These are phyloP conservation scores for Phytophthora quininea DNA, from an alignment of 352 stramenopile genomes.

Conservation along the genomic window DNA sequence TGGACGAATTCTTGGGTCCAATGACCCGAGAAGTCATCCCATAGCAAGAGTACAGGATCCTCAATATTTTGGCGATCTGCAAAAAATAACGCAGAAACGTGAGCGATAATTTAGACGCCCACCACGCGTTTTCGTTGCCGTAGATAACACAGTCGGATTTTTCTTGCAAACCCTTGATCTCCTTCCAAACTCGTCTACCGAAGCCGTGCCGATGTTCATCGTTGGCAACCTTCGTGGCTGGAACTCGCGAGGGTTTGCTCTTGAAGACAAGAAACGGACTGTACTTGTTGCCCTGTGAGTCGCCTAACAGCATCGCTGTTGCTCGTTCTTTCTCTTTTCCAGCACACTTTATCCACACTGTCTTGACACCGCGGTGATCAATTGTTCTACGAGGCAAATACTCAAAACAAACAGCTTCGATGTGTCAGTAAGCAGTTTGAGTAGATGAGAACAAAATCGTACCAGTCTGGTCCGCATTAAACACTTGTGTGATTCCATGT, in stretches of 20 bases:
- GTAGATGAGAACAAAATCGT: not conserved
- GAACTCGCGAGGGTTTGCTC: no score
- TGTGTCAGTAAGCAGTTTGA: not conserved
- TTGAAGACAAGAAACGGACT: conserved; percentile 11
- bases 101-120: not conserved
- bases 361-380: conserved; percentile 17
- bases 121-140: not conserved
- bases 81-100: not conserved
- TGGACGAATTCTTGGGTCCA: not conserved
- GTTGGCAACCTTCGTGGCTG: not conserved
- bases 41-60: not conserved
- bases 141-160: not conserved
- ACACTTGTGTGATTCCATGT: conserved; percentile 13
- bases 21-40: not conserved
- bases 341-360: conserved; percentile 12
- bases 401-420: conserved; percentile 22
- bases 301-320: conserved; percentile 12
- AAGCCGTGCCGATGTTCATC: not conserved
- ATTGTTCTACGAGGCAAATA: conserved; percentile 20
- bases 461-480: conserved; percentile 17
- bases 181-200: not conserved
- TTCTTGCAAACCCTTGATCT: not conserved
- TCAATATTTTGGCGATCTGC: not conserved
- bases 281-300: conserved; percentile 5
- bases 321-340: conserved; percentile 19